Evolutionary conservation across 345 rosid species (phyloP).

Genomic region (Litchi chinensis): DNA sequence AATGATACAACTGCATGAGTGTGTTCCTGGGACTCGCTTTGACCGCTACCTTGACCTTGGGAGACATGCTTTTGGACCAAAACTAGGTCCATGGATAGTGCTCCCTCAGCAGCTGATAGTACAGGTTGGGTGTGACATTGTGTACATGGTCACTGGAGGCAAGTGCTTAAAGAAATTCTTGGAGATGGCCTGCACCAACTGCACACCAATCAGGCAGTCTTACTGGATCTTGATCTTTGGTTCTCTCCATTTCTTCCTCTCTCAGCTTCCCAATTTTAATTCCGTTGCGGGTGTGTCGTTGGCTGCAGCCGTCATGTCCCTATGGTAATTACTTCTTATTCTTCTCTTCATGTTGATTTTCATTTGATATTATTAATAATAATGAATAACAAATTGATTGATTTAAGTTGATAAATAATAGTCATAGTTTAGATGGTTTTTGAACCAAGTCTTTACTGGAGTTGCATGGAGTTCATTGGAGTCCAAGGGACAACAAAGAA

Average conservation of each 20-base stretch:
- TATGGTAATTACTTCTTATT: conserved; percentile 45
- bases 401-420: too few relatives aligned
- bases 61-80: conserved; percentile 76
- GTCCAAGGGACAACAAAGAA: neutral
- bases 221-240: conserved; percentile 94
- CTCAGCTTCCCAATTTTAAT: conserved; percentile 93
- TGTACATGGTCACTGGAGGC: conserved; percentile 99
- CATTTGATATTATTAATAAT: neutral
- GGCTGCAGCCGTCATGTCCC: conserved; percentile 95
- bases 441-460: neutral
- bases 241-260: conserved; percentile 80
- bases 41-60: conserved; percentile 94
- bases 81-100: conserved; percentile 85
- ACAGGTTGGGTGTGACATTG: conserved; percentile 86
- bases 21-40: conserved; percentile 86
- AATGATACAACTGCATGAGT: conserved; percentile 91
- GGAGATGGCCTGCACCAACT: conserved; percentile 69
- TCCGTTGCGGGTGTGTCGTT: conserved; percentile 91
- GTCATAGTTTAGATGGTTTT: too few relatives aligned
- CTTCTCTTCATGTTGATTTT: neutral
- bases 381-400: neutral
- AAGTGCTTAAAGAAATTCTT: conserved; percentile 82
- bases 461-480: neutral
- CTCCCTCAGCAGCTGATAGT: conserved; percentile 94
- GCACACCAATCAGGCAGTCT: conserved; percentile 70